These are phyloP conservation scores for Naematelia encephala DNA, from an alignment of 768 basidiomycete genomes.

Conservation along the genomic window DNA sequence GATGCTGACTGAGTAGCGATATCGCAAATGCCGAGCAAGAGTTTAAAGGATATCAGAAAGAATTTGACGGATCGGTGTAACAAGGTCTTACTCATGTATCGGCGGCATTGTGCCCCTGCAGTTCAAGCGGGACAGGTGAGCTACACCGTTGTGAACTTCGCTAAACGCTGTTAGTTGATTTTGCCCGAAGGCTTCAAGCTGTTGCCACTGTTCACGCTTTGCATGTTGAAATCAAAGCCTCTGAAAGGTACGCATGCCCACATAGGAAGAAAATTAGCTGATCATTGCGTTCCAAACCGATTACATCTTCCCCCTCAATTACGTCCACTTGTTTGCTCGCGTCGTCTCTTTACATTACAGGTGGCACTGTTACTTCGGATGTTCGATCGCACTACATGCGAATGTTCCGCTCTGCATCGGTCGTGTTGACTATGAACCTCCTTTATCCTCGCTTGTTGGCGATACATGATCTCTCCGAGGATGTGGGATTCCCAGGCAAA, in stretches of 20 bases:
- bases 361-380: slow-evolving; percentile 84
- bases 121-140: slow-evolving; percentile 74
- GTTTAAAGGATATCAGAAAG: slow-evolving; percentile 73
- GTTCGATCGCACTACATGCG: slow-evolving; percentile 84
- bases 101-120: slow-evolving; percentile 79
- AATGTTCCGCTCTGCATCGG: slow-evolving; percentile 66
- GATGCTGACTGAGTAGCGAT: slow-evolving; percentile 61
- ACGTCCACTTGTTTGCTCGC: too few relatives aligned
- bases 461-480: slow-evolving; percentile 74
- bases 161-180: slow-evolving; percentile 64
- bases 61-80: slow-evolving; percentile 79
- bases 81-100: slow-evolving; percentile 75
- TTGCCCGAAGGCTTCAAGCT: slow-evolving; percentile 89
- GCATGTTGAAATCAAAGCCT: slow-evolving; percentile 81
- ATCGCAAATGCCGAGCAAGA: slow-evolving; percentile 59
- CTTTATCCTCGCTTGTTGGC: slow-evolving; percentile 87
- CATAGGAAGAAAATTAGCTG: too few relatives aligned
- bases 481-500: slow-evolving; percentile 65
- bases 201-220: slow-evolving; percentile 74
- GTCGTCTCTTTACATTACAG: slow-evolving; percentile 52
- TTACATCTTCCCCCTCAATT: too few relatives aligned
- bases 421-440: slow-evolving; percentile 67
- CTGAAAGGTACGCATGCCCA: slow-evolving; percentile 74
- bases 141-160: slow-evolving; percentile 1
- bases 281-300: too few relatives aligned